Evolutionary conservation across 2,329 filamentous ascomycete species (phyloP).

Genomic region (Cladosporium halotolerans): DNA sequence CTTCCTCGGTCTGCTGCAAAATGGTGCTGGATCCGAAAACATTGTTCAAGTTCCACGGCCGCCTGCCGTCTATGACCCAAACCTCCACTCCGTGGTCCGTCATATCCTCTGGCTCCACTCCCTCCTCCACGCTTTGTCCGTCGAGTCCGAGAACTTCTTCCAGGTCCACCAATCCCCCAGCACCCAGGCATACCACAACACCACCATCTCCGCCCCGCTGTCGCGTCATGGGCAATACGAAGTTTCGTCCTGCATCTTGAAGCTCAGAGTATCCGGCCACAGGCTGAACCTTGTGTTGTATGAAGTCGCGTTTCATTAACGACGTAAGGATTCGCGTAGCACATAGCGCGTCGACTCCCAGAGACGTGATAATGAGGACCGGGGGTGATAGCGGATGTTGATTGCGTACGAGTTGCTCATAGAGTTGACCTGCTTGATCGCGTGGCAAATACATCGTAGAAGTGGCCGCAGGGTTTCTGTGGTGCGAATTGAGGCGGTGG

Average conservation of each 20-base stretch:
- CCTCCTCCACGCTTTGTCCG: slow-evolving; percentile 33
- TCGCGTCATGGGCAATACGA: slow-evolving; percentile 81
- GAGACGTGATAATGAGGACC: slow-evolving; percentile 82
- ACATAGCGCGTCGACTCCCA: slow-evolving; percentile 92
- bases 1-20: slow-evolving; percentile 27
- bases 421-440: slow-evolving; percentile 80
- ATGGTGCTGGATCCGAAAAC: slow-evolving; percentile 57
- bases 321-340: slow-evolving; percentile 89
- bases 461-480: background rate
- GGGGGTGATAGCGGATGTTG: slow-evolving; percentile 87
- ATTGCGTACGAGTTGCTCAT: slow-evolving; percentile 77
- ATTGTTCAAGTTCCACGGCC: slow-evolving; percentile 92
- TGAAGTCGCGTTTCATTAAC: slow-evolving; percentile 94
- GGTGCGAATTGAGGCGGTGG: background rate
- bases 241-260: slow-evolving; percentile 67
- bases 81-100: slow-evolving; percentile 78
- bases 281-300: slow-evolving; percentile 94
- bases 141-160: slow-evolving; percentile 72
- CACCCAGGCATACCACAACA: slow-evolving; percentile 84
- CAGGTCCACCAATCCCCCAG: slow-evolving; percentile 86
- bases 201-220: slow-evolving; percentile 78
- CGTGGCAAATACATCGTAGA: slow-evolving; percentile 84
- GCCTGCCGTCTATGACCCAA: slow-evolving; percentile 85
- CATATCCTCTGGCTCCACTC: slow-evolving; percentile 37
- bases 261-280: slow-evolving; percentile 90